phyloP scores from a whole-genome alignment of 257 asterid species.

The Linaria vulgaris region DNA sequence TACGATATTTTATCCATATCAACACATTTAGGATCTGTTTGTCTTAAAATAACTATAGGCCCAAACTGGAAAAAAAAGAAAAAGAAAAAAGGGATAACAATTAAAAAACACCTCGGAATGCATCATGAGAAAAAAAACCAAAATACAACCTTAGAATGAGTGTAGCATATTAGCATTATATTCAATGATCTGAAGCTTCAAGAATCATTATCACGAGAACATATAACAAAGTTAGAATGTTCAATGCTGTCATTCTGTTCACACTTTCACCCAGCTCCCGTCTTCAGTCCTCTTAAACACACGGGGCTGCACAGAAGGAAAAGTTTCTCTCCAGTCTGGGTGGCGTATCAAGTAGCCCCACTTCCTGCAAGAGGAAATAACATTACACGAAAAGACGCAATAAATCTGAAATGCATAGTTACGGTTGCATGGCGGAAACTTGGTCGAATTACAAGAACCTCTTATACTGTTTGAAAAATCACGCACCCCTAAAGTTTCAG shows the following conservation, averaged over 20 bases:
- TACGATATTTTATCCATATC: too few species aligned
- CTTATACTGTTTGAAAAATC: too few species aligned
- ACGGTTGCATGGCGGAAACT: too few species aligned
- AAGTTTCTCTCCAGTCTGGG: slow-evolving; percentile 71
- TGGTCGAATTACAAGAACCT: too few species aligned
- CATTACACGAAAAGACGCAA: neutral
- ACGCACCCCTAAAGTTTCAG: too few species aligned
- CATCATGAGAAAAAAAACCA: neutral
- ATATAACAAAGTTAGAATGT: neutral
- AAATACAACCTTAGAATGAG: neutral
- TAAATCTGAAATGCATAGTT: neutral
- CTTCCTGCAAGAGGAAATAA: slow-evolving; percentile 44
- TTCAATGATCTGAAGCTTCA: too few species aligned
- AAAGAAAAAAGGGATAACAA: too few species aligned
- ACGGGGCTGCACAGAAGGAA: slow-evolving; percentile 62
- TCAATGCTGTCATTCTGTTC: neutral
- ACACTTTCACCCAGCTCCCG: slow-evolving; percentile 55
- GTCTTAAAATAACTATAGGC: too few species aligned
- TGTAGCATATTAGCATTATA: too few species aligned
- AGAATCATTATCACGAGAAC: neutral
- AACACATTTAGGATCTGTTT: too few species aligned
- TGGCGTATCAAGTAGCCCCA: slow-evolving; percentile 70
- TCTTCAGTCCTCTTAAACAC: slow-evolving; percentile 56
- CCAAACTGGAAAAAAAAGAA: too few species aligned
- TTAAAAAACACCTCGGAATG: too few species aligned